Conservation (phyloP, 78 protist genomes). For the Dictyostelium firmibasis region DNA sequence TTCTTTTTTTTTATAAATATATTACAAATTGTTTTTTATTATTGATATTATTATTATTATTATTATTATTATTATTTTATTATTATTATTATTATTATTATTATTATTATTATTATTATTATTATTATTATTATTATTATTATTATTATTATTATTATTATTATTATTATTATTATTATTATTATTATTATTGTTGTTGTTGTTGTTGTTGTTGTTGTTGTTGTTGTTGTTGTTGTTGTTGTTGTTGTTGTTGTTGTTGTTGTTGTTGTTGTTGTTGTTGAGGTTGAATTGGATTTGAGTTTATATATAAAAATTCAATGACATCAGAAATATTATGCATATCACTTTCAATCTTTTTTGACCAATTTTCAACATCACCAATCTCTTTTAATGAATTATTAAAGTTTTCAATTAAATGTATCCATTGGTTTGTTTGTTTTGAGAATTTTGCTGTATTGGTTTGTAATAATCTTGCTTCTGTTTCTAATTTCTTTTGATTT, state of each 20-base stretch:
- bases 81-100: no score
- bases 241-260: neutral
- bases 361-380: slow-evolving; percentile 86
- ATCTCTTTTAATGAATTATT: slow-evolving; percentile 77
- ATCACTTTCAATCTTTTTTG: slow-evolving; percentile 78
- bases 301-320: slow-evolving; percentile 63
- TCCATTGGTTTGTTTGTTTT: slow-evolving; percentile 77
- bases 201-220: no score
- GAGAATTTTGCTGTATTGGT: slow-evolving; percentile 53
- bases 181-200: neutral
- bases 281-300: slow-evolving; percentile 19
- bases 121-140: no score
- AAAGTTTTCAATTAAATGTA: slow-evolving; percentile 59
- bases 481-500: slow-evolving; percentile 81
- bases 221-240: neutral
- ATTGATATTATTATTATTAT: no score
- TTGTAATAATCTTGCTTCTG: slow-evolving; percentile 71
- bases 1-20: neutral
- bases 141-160: no score
- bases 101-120: no score
- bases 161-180: no score
- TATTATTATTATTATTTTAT: no score
- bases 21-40: neutral
- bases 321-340: slow-evolving; percentile 68
- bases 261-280: slow-evolving; percentile 35